Evolutionary conservation across 768 basidiomycete species (phyloP), one percentile per base, ranked within the genome.

Genomic region (Leccinum variicolor): DNA sequence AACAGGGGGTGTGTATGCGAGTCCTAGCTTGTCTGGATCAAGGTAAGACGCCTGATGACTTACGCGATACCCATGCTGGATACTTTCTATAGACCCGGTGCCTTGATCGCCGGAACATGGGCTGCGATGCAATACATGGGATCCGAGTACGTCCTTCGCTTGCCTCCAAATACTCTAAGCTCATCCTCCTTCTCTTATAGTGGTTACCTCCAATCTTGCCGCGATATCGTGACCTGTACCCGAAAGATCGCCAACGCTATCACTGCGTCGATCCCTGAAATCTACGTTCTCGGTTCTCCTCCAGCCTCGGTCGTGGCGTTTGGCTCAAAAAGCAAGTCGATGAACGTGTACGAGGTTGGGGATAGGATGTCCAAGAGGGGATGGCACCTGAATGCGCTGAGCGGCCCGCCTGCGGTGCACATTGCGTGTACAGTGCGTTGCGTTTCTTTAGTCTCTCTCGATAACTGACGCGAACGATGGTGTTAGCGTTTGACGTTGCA

Each of bases 121-220:
- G 96, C 96, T 7, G 93, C 94, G 2, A 88, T 99, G 86, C 90
- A 96, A 61, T 85, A 92, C 70, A 88, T 98, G 77, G 96, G 96
- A 28, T 79, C 86, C 58, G 80, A 88, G 92, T 94, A 67, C 52
- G 87, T 78, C 19, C 39, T 54, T 11, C 41, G 15, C 19, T 47
- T 31, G 41, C 7, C 46, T 4, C 1, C 34, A 9, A 41, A 28
- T 8, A 0, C 26, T 55, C 31, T 43, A 36, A 23, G 46, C 43
- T 11, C 19, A 25, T 21, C 7, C 7, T 33, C 33, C 2, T 3
- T 34, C 6, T 28, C 53, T 41, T 36, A 2, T 36, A 94, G 90
- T 31, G 96, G 96, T 11, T 98, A 99, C 75, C 80, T 90, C 23
- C 78, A 82, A 53, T 94, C 95, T 1, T 98, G 96, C 68, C 81